These are phyloP conservation scores for Rubus parviflorus DNA, from an alignment of 306 rosid species.

Conservation along the genomic window DNA sequence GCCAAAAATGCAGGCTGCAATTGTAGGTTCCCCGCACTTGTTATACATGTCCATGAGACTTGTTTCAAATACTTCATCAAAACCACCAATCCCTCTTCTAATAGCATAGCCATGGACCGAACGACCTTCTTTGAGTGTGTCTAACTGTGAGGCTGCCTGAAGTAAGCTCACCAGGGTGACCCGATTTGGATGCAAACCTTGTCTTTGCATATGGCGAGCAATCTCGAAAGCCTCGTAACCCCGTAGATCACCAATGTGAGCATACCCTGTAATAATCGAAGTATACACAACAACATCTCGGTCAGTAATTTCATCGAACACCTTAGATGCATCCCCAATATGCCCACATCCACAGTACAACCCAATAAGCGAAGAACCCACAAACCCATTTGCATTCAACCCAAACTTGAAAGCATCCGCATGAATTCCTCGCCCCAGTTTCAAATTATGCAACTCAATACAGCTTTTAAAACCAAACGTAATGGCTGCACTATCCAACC, in stretches of 20 bases:
- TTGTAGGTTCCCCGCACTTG: conserved; percentile 41
- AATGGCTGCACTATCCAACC: conserved; percentile 32
- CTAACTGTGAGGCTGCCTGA: conserved; percentile 32
- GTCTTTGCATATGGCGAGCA: conserved; percentile 40
- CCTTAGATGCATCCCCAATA: conserved; percentile 34
- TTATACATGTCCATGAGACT: conserved; percentile 52
- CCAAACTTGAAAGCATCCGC: conserved; percentile 44
- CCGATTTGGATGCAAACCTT: conserved; percentile 37
- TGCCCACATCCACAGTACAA: conserved; percentile 29
- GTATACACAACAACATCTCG: conserved; percentile 50
- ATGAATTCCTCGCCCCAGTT: conserved; percentile 45
- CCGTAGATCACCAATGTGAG: conserved; percentile 21
- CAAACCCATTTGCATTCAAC: conserved; percentile 39
- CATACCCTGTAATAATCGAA: conserved; percentile 48
- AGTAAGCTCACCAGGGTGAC: conserved; percentile 53
- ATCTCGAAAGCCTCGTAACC: conserved; percentile 34
- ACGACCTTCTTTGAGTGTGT: conserved; percentile 32
- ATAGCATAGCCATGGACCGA: conserved; percentile 49
- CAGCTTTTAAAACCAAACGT: conserved; percentile 45
- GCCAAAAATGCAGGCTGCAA: conserved; percentile 35
- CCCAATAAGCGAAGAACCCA: conserved; percentile 46
- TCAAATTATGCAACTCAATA: conserved; percentile 18
- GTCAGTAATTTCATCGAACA: conserved; percentile 49
- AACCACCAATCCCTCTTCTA: conserved; percentile 44
- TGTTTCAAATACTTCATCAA: conserved; percentile 51